phyloP scores from a whole-genome alignment of 352 stramenopile species.

The Plasmopara viticola region DNA sequence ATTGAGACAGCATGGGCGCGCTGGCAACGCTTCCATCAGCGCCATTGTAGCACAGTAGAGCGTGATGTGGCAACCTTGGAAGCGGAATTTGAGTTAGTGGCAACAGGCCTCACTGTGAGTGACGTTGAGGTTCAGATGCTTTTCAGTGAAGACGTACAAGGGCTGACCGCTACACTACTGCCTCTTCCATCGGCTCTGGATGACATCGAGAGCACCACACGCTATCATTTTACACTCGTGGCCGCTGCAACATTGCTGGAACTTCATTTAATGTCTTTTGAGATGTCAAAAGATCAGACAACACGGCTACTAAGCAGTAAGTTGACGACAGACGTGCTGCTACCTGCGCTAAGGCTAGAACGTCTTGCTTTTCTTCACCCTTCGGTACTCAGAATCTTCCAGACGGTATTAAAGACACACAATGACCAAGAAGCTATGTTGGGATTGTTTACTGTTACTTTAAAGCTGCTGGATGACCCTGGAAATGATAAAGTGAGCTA shows the following conservation, averaged over 20 bases:
- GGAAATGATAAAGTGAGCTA: constrained; percentile 24
- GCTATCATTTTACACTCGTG: constrained; percentile 49
- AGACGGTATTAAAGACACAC: constrained; percentile 15
- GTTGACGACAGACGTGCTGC: constrained; percentile 22
- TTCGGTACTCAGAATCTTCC: constrained; percentile 21
- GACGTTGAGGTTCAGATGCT: constrained; percentile 23
- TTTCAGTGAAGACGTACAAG: constrained; percentile 16
- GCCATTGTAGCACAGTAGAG: neutral
- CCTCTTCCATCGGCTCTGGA: constrained; percentile 23
- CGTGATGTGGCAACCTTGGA: constrained; percentile 21
- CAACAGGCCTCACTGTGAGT: constrained; percentile 27
- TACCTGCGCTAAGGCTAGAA: constrained; percentile 25
- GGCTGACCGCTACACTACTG: constrained; percentile 30
- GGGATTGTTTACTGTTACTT: constrained; percentile 6
- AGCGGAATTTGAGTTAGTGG: constrained; percentile 49
- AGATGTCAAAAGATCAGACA: neutral
- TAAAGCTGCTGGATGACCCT: constrained; percentile 7
- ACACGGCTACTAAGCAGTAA: constrained; percentile 6
- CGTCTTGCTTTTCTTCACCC: constrained; percentile 24
- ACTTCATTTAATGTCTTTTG: constrained; percentile 15
- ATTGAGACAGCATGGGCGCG: constrained; percentile 18
- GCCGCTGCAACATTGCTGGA: constrained; percentile 20
- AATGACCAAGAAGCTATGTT: neutral
- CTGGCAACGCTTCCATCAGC: constrained; percentile 16
- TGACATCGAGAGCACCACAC: constrained; percentile 10